Conservation (phyloP, 108 stramenopile species). For the Skeletonema grethae region DNA sequence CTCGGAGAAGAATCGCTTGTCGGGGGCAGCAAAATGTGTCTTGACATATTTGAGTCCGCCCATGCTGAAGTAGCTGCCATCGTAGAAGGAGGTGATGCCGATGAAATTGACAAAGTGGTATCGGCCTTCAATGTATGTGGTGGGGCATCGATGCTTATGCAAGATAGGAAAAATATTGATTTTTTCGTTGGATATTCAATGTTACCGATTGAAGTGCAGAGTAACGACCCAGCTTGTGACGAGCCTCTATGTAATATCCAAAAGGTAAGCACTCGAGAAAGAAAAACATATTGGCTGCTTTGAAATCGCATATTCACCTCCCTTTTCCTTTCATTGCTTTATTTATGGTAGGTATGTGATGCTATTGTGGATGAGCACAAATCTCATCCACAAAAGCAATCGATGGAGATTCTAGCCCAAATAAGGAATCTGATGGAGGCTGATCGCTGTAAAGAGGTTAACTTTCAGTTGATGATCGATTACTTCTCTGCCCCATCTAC, state of each 20-base stretch:
- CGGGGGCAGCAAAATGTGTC: constrained; percentile 81
- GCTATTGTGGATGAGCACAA: constrained; percentile 15
- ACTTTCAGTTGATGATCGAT: constrained; percentile 47
- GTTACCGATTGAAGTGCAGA: constrained; percentile 74
- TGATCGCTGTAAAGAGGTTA: constrained; percentile 45
- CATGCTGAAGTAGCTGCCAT: constrained; percentile 59
- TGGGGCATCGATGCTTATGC: constrained; percentile 48
- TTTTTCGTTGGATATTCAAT: constrained; percentile 87
- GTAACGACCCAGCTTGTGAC: constrained; percentile 86
- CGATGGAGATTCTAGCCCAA: constrained; percentile 58
- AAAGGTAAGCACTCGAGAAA: constrained; percentile 15
- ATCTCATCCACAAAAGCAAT: constrained; percentile 19
- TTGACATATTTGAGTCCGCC: constrained; percentile 59
- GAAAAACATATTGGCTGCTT: background rate
- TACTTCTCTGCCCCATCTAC: constrained; percentile 27
- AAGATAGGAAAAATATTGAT: constrained; percentile 50
- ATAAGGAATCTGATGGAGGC: constrained; percentile 22
- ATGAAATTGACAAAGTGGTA: constrained; percentile 33
- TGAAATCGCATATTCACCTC: background rate
- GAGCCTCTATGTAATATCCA: constrained; percentile 77
- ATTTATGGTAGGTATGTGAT: constrained; percentile 19
- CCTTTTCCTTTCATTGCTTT: constrained; percentile 2
- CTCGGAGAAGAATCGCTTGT: constrained; percentile 52
- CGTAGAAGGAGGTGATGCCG: constrained; percentile 11
- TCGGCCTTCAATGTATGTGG: constrained; percentile 77